Conservation (phyloP, 1,139 yeast genomes). For the Geotrichum bryndzae region DNA sequence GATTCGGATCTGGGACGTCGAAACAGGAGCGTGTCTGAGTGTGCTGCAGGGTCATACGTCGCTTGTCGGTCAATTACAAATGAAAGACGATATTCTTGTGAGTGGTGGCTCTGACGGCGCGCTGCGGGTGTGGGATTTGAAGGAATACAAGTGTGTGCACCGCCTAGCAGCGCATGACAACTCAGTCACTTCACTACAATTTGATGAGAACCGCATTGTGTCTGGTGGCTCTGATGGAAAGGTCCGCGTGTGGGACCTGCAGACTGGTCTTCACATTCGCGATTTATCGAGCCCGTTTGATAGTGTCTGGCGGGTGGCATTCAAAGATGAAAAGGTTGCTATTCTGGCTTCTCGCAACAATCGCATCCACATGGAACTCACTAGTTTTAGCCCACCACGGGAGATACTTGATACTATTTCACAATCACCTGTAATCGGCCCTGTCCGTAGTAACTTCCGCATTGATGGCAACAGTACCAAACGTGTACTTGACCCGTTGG, state of each 20-base stretch:
- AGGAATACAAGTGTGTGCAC: constrained; percentile 78
- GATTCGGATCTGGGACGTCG: constrained; percentile 84
- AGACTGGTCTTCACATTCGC: constrained; percentile 53
- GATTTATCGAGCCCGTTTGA: constrained; percentile 36
- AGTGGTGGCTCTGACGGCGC: constrained; percentile 91
- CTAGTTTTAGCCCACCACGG: constrained; percentile 30
- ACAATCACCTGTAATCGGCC: neutral
- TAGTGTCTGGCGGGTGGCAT: constrained; percentile 41
- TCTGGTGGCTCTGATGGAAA: constrained; percentile 86
- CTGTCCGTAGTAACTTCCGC: neutral
- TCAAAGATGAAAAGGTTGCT: constrained; percentile 39
- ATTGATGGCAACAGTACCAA: neutral
- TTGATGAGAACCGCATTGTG: constrained; percentile 81
- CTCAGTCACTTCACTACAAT: constrained; percentile 78
- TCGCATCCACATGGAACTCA: constrained; percentile 37
- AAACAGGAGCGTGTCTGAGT: constrained; percentile 70
- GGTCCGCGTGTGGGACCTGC: constrained; percentile 88
- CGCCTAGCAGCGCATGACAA: constrained; percentile 79
- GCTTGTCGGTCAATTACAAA: constrained; percentile 73
- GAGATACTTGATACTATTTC: constrained; percentile 18
- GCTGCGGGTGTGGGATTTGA: constrained; percentile 90
- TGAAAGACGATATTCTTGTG: constrained; percentile 78
- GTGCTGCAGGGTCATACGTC: constrained; percentile 70
- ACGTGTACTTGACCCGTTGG: neutral
- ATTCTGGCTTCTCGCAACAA: constrained; percentile 36